phyloP scores from a whole-genome alignment of 2,329 filamentous ascomycete species.

The Didymella pomorum region DNA sequence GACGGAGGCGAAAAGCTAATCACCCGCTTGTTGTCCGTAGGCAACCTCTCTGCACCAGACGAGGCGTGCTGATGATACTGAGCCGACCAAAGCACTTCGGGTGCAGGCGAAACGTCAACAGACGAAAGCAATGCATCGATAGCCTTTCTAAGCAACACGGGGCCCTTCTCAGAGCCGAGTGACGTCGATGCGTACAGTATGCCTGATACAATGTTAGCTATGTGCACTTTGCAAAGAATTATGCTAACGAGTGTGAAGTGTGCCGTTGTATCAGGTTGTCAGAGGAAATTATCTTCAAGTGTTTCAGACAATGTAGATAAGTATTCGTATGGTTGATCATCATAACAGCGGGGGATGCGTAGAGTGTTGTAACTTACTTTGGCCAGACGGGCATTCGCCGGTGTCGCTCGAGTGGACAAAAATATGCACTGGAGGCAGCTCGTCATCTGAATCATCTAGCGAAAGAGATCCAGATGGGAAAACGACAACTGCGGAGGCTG shows the following conservation, averaged over 20 bases:
- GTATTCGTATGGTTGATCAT: conserved; percentile 88
- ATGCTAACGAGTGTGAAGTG: conserved; percentile 15
- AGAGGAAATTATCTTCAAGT: conserved; percentile 87
- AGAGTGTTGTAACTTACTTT: conserved; percentile 74
- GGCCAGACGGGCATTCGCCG: conserved; percentile 85
- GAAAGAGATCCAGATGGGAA: conserved; percentile 68
- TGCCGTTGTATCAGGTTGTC: conserved; percentile 78
- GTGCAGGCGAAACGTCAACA: conserved; percentile 44
- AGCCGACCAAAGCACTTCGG: conserved; percentile 61
- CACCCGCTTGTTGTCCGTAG: conserved; percentile 54
- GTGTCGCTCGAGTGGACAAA: conserved; percentile 87
- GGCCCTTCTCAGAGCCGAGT: conserved; percentile 46
- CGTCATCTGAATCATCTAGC: conserved; percentile 27
- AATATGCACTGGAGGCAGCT: conserved; percentile 63
- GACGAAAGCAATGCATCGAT: conserved; percentile 55
- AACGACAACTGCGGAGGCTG: conserved; percentile 75
- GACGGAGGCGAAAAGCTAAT: conserved; percentile 67
- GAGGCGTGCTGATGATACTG: conserved; percentile 59
- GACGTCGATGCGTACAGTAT: conserved; percentile 65
- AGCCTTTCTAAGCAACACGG: conserved; percentile 51
- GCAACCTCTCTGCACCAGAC: conserved; percentile 25
- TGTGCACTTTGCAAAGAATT: conserved; percentile 12
- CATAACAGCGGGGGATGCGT: conserved; percentile 62
- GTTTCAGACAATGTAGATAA: conserved; percentile 99
- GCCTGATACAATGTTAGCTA: conserved; percentile 58